Conservation (phyloP, 73 alveolate species). For the Urostyla sp. region DNA sequence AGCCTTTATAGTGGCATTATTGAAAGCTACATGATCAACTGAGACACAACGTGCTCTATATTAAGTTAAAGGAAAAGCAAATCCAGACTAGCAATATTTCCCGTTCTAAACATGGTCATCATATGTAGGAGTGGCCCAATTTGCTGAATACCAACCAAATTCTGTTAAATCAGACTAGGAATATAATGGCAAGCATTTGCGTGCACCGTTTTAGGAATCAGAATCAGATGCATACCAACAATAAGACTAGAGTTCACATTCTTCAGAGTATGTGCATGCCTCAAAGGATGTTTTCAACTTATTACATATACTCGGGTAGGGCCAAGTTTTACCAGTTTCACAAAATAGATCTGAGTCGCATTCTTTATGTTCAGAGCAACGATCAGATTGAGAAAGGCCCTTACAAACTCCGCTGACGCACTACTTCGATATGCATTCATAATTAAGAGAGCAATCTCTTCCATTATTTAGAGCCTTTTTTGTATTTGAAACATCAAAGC, state of each 20-base stretch:
- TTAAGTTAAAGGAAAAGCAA: constrained; percentile 32
- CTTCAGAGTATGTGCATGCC: constrained; percentile 19
- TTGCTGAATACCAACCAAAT: constrained; percentile 42
- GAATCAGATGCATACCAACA: constrained; percentile 44
- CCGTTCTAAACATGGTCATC: constrained; percentile 39
- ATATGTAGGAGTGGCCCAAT: neutral
- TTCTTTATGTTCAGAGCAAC: constrained; percentile 19
- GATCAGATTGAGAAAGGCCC: constrained; percentile 6
- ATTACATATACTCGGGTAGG: constrained; percentile 26
- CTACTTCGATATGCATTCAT: constrained; percentile 7
- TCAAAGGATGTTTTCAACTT: constrained; percentile 36
- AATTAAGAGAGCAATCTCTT: constrained; percentile 6
- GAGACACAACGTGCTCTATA: constrained; percentile 7
- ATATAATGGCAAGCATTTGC: constrained; percentile 40
- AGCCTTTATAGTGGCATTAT: neutral
- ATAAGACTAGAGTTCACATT: constrained; percentile 26
- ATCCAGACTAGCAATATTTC: constrained; percentile 34
- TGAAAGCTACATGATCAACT: neutral
- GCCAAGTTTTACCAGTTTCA: constrained; percentile 5
- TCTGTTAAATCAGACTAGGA: constrained; percentile 34
- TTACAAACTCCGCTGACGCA: constrained; percentile 28
- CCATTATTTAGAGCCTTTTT: constrained; percentile 28
- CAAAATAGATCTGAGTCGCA: constrained; percentile 26
- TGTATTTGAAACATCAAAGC: constrained; percentile 1
- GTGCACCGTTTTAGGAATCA: constrained; percentile 1